Conservation (phyloP, 1,284 basidiomycete species). For the Pyrrhoderma lamaoense region DNA sequence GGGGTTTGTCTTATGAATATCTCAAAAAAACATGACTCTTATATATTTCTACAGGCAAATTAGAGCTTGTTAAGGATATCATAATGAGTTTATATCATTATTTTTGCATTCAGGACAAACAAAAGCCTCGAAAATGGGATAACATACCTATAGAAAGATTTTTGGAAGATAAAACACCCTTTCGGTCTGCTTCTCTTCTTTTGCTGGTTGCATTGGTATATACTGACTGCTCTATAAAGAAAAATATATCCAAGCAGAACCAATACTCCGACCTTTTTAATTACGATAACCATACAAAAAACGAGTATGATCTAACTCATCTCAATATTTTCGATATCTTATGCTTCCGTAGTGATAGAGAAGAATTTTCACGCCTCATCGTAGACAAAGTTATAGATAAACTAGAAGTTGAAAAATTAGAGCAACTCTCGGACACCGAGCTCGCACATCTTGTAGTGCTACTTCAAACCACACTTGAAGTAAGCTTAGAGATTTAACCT, state of each 20-base stretch:
- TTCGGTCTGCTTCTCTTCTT: neutral
- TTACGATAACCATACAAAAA: slow-evolving; percentile 25
- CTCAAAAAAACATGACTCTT: neutral
- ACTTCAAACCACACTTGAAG: slow-evolving; percentile 83
- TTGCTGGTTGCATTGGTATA: neutral
- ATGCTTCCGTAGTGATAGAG: slow-evolving; percentile 36
- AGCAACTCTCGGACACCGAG: slow-evolving; percentile 70
- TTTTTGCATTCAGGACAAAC: slow-evolving; percentile 22
- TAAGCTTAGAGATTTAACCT: slow-evolving; percentile 27
- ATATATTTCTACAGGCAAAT: slow-evolving; percentile 48
- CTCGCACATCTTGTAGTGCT: slow-evolving; percentile 74
- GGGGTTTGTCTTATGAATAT: slow-evolving; percentile 50
- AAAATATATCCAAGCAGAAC: slow-evolving; percentile 8
- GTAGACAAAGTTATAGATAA: slow-evolving; percentile 57
- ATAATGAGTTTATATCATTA: slow-evolving; percentile 57
- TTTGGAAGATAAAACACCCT: slow-evolving; percentile 26
- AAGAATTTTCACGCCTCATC: slow-evolving; percentile 55
- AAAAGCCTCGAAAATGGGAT: slow-evolving; percentile 35
- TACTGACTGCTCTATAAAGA: neutral
- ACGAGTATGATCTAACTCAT: slow-evolving; percentile 34
- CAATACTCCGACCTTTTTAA: slow-evolving; percentile 43
- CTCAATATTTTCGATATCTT: slow-evolving; percentile 1
- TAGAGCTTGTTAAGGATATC: slow-evolving; percentile 76
- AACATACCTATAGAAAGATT: slow-evolving; percentile 52
- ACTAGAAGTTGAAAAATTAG: slow-evolving; percentile 56